A percentile compares a stretch with the other conserved stretches of the same genome.
phyloP scores from a whole-genome alignment of 139 green algal species.

The Haematococcus sp. region DNA sequence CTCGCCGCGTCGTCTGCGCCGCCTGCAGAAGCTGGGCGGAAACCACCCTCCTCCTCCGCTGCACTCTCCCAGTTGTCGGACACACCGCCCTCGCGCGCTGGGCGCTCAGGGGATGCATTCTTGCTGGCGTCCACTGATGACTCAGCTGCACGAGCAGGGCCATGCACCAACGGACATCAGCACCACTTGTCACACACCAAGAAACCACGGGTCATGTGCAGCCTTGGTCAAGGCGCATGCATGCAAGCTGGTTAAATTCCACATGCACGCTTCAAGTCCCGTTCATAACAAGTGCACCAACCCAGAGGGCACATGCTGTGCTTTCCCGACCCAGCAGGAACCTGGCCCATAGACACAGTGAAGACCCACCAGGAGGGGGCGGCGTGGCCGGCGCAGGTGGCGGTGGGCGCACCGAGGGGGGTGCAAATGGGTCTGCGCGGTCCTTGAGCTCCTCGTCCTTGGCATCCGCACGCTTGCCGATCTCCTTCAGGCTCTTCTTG shows the following conservation, averaged over 20 bases:
- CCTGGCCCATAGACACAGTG: too few relatives aligned
- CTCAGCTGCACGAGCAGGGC: too few relatives aligned
- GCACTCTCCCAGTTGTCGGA: slow-evolving; percentile 28
- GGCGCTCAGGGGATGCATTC: not conserved
- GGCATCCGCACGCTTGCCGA: slow-evolving; percentile 12
- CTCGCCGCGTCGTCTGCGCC: not conserved
- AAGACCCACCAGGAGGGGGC: not conserved
- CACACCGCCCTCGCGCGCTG: not conserved
- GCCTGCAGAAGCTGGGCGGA: slow-evolving; percentile 1
- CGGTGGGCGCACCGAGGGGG: not conserved
- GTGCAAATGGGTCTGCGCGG: not conserved
- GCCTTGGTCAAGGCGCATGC: too few relatives aligned
- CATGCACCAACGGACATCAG: too few relatives aligned
- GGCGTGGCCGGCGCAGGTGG: not conserved
- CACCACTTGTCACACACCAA: too few relatives aligned
- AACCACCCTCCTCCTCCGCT: slow-evolving; percentile 1
- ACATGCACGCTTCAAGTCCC: too few relatives aligned
- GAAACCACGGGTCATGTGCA: too few relatives aligned
- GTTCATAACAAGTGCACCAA: too few relatives aligned
- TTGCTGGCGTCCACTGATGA: not conserved
- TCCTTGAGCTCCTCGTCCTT: slow-evolving; percentile 12
- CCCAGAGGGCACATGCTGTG: too few relatives aligned
- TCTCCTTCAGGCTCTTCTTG: slow-evolving; percentile 27
- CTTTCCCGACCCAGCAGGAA: too few relatives aligned
- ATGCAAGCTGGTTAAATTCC: too few relatives aligned